Conservation (phyloP, 768 basidiomycete species). For the Tylopilus vinaceipallidus region DNA sequence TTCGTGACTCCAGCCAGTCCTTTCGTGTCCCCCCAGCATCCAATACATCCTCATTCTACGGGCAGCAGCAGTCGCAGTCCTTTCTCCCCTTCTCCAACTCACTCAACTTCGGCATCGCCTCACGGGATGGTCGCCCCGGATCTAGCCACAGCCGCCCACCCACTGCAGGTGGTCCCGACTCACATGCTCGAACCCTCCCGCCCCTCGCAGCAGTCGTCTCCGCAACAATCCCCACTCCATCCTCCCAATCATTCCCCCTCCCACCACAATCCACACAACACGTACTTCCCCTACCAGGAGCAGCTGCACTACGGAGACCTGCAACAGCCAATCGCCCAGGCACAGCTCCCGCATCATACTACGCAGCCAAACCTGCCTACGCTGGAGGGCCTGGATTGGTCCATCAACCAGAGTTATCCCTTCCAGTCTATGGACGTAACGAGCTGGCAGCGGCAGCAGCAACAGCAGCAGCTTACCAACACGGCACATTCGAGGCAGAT, state of each 20-base stretch:
- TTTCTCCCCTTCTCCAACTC: slow-evolving; percentile 58
- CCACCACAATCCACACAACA: slow-evolving; percentile 43
- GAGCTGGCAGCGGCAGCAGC: slow-evolving; percentile 37
- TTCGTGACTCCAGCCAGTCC: slow-evolving; percentile 80
- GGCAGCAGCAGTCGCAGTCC: slow-evolving; percentile 56
- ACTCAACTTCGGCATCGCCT: slow-evolving; percentile 45
- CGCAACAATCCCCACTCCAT: slow-evolving; percentile 56
- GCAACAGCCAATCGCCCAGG: slow-evolving; percentile 63
- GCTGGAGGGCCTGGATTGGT: slow-evolving; percentile 52
- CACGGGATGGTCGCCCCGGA: slow-evolving; percentile 44
- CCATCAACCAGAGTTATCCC: slow-evolving; percentile 44
- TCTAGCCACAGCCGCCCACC: slow-evolving; percentile 50
- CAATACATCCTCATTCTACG: slow-evolving; percentile 38
- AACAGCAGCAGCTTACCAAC: slow-evolving; percentile 30
- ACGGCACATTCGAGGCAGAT: slow-evolving; percentile 31
- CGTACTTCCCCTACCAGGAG: slow-evolving; percentile 57
- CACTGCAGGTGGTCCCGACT: slow-evolving; percentile 48
- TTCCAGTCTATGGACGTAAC: slow-evolving; percentile 40
- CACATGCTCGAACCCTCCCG: slow-evolving; percentile 57
- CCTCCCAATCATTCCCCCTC: slow-evolving; percentile 39
- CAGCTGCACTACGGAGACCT: slow-evolving; percentile 55
- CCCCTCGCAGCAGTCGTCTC: slow-evolving; percentile 77
- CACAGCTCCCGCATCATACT: slow-evolving; percentile 68
- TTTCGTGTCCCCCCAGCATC: slow-evolving; percentile 63
- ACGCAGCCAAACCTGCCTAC: slow-evolving; percentile 46